Base-by-base conservation (phyloP, 129 eudicot species). In the sunflower (Helianthus annuus) region DNA sequence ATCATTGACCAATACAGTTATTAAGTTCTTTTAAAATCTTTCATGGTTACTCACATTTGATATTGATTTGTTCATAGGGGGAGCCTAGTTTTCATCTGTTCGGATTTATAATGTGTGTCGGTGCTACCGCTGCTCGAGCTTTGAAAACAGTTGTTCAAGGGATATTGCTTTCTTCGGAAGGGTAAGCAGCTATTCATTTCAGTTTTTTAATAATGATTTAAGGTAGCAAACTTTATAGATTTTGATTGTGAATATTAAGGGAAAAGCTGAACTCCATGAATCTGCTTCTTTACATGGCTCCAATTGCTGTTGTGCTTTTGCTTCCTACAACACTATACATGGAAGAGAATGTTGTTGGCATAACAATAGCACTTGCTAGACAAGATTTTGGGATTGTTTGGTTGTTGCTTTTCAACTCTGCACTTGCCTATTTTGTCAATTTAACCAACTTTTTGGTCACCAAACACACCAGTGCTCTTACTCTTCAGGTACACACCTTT, bases 41-140 rank as follows among this genome's bases (percentile, higher is more conserved):
- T 7, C 46, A 42, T 72, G 39, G 76, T 72, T 67, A 34, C 24
- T 19, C 52, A 6, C n/a, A 10, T 42, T 73, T 51, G 61, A 11
- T 19, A 16, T 8, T 56, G 32, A 56, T 56, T 46, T 48, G 17
- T 48, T 51, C 16, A 54, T 72, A 93, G 90, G 89, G 98, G 6
- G 98, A 93, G 77, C 98, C 98, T 10, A 86, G 95, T 66, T 93
- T 93, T 80, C 97, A 93, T 71, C 86, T 90, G 4, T 84, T 85
- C 38, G 98, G 97, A 51, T 90, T 93, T 76, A 71, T 93, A 53
- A 83, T 93, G 86, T 93, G 97, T 75, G 55, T 93, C 53, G 96
- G 91, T 71, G 96, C 98, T 48, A 93, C 97, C 12, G 98, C 98
- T 64, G 98, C 97, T 39, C 83, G 98, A 67, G 98, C 98, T 27